Conservation (phyloP, 768 basidiomycete species). For the Trichaptum fuscoviolaceum region DNA sequence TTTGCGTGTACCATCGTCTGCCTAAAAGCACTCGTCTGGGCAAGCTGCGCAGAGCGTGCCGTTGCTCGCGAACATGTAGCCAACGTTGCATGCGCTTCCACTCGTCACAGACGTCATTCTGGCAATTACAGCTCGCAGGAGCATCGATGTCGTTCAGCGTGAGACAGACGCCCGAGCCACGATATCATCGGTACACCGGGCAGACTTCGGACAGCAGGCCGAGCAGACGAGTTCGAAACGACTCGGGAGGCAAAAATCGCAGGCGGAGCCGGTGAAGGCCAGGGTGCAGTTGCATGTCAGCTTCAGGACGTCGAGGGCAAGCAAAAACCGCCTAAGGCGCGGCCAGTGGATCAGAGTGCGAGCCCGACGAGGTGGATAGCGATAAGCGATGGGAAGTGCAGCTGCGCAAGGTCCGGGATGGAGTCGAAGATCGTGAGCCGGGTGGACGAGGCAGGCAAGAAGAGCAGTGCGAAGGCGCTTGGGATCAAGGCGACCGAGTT, state of each 20-base stretch:
- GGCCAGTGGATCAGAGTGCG: constrained; percentile 67
- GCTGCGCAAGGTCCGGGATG: constrained; percentile 66
- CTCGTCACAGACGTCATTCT: constrained; percentile 70
- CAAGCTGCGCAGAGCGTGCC: constrained; percentile 78
- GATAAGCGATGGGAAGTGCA: too few relatives aligned
- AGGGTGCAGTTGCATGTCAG: constrained; percentile 63
- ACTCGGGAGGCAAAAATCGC: constrained; percentile 69
- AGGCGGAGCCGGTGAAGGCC: constrained; percentile 74
- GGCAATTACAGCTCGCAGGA: constrained; percentile 71
- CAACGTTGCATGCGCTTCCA: constrained; percentile 70
- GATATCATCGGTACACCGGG: constrained; percentile 72
- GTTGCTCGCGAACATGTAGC: constrained; percentile 66
- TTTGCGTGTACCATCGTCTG: constrained; percentile 66
- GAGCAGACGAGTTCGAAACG: constrained; percentile 74
- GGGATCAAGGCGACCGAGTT: constrained; percentile 64
- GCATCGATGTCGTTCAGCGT: constrained; percentile 41
- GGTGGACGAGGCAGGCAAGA: constrained; percentile 40
- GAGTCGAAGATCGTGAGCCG: constrained; percentile 77
- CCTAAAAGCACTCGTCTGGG: constrained; percentile 68
- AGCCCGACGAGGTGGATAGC: constrained; percentile 46
- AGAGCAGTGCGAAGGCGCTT: constrained; percentile 64
- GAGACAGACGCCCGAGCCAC: constrained; percentile 71
- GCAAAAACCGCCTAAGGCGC: constrained; percentile 70
- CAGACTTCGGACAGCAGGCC: constrained; percentile 64
- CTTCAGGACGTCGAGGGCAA: constrained; percentile 33